Percentiles rank a stretch among this genome's conserved stretches.
These are phyloP conservation scores for Thozetella sp. DNA, from an alignment of 495 filamentous ascomycete species.

Conservation along the genomic window DNA sequence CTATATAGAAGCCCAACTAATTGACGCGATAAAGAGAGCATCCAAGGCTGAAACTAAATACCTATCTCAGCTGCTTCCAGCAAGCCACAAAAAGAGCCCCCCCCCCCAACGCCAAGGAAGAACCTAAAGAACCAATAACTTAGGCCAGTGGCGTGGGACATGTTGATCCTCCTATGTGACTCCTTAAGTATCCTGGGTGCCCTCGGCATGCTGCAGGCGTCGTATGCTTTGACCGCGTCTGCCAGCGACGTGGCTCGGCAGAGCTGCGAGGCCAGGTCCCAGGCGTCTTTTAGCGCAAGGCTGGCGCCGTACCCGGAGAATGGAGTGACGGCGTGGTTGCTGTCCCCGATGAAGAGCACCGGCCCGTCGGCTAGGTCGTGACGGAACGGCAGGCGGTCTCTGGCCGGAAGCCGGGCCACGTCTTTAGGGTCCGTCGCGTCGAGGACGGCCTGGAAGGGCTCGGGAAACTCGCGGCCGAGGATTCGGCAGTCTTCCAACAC, in stretches of 20 bases:
- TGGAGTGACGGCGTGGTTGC: constrained; percentile 27
- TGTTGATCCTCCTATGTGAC: constrained; percentile 9
- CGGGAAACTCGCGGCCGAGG: constrained; percentile 10
- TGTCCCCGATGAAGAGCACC: not conserved
- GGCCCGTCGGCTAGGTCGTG: constrained; percentile 11
- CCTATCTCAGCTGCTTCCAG: too few relatives aligned
- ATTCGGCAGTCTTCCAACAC: constrained; percentile 12
- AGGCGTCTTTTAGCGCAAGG: constrained; percentile 27
- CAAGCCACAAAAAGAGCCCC: too few relatives aligned
- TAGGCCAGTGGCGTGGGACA: constrained; percentile 11
- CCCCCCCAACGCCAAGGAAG: not conserved
- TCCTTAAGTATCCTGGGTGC: constrained; percentile 5
- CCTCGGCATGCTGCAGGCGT: constrained; percentile 12
- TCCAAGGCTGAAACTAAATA: too few relatives aligned
- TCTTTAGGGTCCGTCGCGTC: constrained; percentile 17
- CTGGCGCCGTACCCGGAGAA: constrained; percentile 31
- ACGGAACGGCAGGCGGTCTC: constrained; percentile 21
- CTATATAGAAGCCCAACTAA: too few relatives aligned
- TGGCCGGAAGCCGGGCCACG: constrained; percentile 12
- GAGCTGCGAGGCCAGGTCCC: constrained; percentile 22
- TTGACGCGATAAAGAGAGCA: too few relatives aligned
- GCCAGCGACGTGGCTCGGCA: constrained; percentile 9
- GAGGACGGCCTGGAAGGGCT: constrained; percentile 19
- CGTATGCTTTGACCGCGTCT: constrained; percentile 12
- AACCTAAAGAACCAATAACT: not conserved